phyloP scores from a whole-genome alignment of 192 early-diverging fungal species.

The Backusella mclennaniae region DNA sequence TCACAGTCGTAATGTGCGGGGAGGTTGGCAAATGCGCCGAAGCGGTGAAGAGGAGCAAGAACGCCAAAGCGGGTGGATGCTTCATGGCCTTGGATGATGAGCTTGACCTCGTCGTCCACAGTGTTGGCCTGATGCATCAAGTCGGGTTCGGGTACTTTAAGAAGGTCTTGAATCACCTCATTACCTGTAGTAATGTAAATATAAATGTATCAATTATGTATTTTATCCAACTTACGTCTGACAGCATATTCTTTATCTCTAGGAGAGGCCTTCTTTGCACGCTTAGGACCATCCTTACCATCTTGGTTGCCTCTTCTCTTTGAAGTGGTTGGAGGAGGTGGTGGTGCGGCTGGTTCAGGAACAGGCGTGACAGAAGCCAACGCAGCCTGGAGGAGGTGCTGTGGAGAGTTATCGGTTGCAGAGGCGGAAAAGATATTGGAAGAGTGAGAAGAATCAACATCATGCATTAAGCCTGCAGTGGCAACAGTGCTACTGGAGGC shows the following conservation, averaged over 20 bases:
- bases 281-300: not conserved
- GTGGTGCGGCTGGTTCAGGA: not conserved
- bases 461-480: conserved; percentile 10
- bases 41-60: conserved; percentile 22
- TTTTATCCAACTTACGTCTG: conserved; percentile 18
- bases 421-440: conserved; percentile 11
- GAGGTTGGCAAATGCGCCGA: conserved; percentile 32
- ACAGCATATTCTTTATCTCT: conserved; percentile 33
- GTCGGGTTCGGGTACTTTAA: conserved; percentile 25
- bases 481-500: not conserved
- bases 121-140: conserved; percentile 25
- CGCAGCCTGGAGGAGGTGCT: conserved; percentile 18
- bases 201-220: too few relatives aligned
- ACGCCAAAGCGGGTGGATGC: conserved; percentile 14
- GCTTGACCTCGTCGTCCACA: conserved; percentile 19
- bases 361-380: conserved; percentile 9
- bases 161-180: conserved; percentile 29
- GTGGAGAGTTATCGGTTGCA: conserved; percentile 3
- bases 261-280: conserved; percentile 22
- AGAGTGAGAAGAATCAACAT: conserved; percentile 6
- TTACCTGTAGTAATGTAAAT: not conserved
- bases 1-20: conserved; percentile 34
- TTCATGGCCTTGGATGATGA: conserved; percentile 31
- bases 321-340: not conserved
- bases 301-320: not conserved